phyloP scores from a whole-genome alignment of 768 basidiomycete genomes.

The Polyporus arcularius region DNA sequence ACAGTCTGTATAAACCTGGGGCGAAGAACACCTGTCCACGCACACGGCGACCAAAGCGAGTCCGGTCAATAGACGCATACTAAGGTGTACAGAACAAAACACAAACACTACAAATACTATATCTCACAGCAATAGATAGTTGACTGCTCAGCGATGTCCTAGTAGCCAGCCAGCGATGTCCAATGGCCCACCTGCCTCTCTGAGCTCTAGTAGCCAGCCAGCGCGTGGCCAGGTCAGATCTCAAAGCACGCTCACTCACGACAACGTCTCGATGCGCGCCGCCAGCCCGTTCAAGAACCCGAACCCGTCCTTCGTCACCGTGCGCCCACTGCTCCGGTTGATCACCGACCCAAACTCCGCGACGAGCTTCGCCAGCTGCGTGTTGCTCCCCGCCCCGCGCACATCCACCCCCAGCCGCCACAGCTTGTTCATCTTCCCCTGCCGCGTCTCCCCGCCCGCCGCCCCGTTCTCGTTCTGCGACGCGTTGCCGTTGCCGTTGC shows the following conservation, averaged over 20 bases:
- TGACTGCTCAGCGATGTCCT: too few relatives aligned
- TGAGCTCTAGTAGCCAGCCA: too few relatives aligned
- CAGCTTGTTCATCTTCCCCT: conserved; percentile 61
- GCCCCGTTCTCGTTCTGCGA: conserved; percentile 35
- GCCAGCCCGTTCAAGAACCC: conserved; percentile 66
- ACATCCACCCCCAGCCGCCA: conserved; percentile 60
- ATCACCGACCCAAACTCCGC: conserved; percentile 71
- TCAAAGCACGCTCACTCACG: conserved; percentile 21
- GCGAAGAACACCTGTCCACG: too few relatives aligned
- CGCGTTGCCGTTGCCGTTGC: conserved; percentile 4
- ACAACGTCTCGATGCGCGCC: conserved; percentile 48
- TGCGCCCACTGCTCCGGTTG: conserved; percentile 66
- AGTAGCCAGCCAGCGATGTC: not conserved
- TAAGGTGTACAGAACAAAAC: too few relatives aligned
- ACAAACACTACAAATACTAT: too few relatives aligned
- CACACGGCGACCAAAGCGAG: too few relatives aligned
- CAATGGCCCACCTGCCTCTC: not conserved
- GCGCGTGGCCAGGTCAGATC: not conserved
- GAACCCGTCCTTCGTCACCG: conserved; percentile 78
- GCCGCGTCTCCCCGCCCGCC: conserved; percentile 43
- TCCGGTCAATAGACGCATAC: too few relatives aligned
- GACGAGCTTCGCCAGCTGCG: conserved; percentile 62
- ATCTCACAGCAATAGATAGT: too few relatives aligned
- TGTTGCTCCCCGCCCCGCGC: conserved; percentile 48
- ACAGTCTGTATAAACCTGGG: too few relatives aligned